Evolutionary conservation across 2,329 filamentous ascomycete genomes (phyloP), one percentile per base, ranked within the genome.

Genomic region (Thelonectria blattea): DNA sequence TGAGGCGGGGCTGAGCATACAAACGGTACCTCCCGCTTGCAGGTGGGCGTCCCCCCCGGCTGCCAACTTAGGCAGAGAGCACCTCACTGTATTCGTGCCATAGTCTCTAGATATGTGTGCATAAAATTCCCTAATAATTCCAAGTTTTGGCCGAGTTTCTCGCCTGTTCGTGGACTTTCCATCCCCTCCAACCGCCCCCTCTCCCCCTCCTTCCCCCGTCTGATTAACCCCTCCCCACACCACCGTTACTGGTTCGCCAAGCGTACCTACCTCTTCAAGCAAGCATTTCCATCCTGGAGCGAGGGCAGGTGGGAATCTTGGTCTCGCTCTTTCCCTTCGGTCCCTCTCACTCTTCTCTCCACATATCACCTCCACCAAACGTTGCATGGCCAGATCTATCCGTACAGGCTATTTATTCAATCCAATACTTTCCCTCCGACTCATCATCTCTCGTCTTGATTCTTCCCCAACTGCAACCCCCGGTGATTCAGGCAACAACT

Each of bases 281-380:
- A 47, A n/a, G 39, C n/a, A 39, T 49, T 20, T 39, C 14, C 34
- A 55, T 46, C 24, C 47, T 34, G 22, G 49, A 17, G 45, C 37
- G 30, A 50, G 53, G 53, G 45, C 37, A 49, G 17, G 37, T 37
- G 34, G 45, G 20, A 14, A 20, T 17, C 30, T 56, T 22, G 12
- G 53, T 56, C 46, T 56, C 30, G 53, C 34, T 50, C 37, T 10
- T 50, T 45, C 41, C 27, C 22, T 24, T 24, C 22, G 3, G 6
- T 24, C 22, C 22, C 22, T 20, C 22, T 43, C 45, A 43, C 46
- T 14, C 39, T 14, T 50, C 47, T 51, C 54, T 34, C 54, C 47
- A 49, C 53, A 45, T 46, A 20, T 39, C 46, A 47, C 39, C 54
- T 50, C 47, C 10, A 41, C 34, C 54, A 56, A 56, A 50, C 49